Conservation (phyloP, 345 rosid species). For the Salix viminalis region DNA sequence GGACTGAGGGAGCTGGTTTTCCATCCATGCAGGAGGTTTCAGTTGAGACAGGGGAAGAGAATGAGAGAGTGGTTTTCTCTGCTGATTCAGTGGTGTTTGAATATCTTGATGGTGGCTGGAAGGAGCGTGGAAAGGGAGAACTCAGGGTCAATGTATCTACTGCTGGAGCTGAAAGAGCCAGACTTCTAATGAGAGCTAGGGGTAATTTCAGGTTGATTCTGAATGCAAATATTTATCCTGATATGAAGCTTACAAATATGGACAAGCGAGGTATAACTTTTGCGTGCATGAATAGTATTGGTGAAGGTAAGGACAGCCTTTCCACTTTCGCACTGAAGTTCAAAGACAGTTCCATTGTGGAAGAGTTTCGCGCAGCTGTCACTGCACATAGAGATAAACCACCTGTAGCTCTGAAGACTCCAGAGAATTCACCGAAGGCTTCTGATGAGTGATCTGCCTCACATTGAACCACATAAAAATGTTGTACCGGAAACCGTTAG, state of each 20-base stretch:
- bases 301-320: conserved; percentile 56
- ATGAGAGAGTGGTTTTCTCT: conserved; percentile 66
- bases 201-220: conserved; percentile 87
- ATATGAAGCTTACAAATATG: conserved; percentile 90
- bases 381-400: conserved; percentile 49
- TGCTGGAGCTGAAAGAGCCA: conserved; percentile 49
- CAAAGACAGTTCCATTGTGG: conserved; percentile 60
- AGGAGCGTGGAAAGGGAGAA: conserved; percentile 98
- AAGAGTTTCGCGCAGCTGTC: conserved; percentile 60
- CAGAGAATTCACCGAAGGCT: conserved; percentile 71
- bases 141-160: conserved; percentile 74
- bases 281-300: conserved; percentile 68
- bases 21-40: conserved; percentile 74
- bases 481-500: neutral
- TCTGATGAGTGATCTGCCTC: conserved; percentile 14
- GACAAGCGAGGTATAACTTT: conserved; percentile 93
- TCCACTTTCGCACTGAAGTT: conserved; percentile 83
- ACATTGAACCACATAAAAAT: neutral
- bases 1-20: conserved; percentile 55
- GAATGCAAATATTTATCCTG: conserved; percentile 83
- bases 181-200: conserved; percentile 82
- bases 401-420: conserved; percentile 50
- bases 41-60: conserved; percentile 92
- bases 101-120: conserved; percentile 69
- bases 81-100: conserved; percentile 81